Evolutionary conservation across 805 yeast genomes (phyloP), one percentile per base, ranked within the genome.

Genomic region (Debaryomyces maramus): DNA sequence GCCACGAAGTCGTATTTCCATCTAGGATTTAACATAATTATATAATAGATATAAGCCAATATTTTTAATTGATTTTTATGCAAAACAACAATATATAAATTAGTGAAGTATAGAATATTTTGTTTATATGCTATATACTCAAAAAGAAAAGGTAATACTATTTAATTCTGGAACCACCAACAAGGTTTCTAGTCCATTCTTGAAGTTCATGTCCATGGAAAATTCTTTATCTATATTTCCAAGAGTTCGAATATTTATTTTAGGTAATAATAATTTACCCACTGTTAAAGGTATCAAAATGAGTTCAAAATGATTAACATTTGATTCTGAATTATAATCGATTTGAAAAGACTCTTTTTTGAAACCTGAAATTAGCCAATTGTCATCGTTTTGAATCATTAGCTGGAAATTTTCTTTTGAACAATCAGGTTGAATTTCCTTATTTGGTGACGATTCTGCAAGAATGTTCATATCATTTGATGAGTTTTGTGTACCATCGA

Each of bases 281-380:
- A 82, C 78, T 44, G 78, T 83, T 38, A 88, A 58, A 1, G 98
- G 97, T 11, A 88, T 73, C 45, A 90, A 59, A 3, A 74, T 63
- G 13, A 89, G 42, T 13, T 71, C 58, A 26, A 70, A 43, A 11
- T 41, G 44, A 18, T 46, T 38, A n/a, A 29, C 36, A 32, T 33
- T 41, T 18, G 39, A 52, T 28, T 13, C 32, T 19, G 26, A 34
- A 38, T 36, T 48, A 6, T 47, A 44, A 7, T 60, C 66, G 4
- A 73, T 60, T 2, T 65, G 55, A 45, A 88, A 76, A 8, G 67
- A 56, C 32, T 79, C 78, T 41, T 69, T 71, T 43, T 79, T 80
- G 45, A 76, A 70, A 0, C 98, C 98, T 5, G 88, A 80, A 4
- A 89, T 65, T 3, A 88, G 56, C 98, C 98, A 91, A 38, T 72